Evolutionary conservation across 1,139 yeast species (phyloP).

Genomic region (Candida frijolesensis): DNA sequence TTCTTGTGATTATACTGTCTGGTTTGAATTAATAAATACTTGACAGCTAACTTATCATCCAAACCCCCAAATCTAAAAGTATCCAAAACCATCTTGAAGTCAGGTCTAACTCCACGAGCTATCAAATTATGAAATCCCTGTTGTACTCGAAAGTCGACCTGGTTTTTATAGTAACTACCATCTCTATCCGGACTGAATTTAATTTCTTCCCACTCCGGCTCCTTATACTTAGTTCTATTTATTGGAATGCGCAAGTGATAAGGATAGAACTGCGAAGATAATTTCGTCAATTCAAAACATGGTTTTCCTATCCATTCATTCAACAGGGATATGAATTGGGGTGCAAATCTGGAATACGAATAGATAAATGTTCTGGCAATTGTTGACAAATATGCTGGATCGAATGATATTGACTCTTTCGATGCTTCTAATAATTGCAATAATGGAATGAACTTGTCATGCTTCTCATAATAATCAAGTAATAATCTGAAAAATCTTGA

Average conservation of each 20-base stretch:
- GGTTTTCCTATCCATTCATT: constrained; percentile 26
- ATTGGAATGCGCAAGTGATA: constrained; percentile 23
- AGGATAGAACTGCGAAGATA: constrained; percentile 36
- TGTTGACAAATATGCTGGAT: constrained; percentile 24
- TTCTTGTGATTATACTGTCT: constrained; percentile 21
- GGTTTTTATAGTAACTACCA: constrained; percentile 16
- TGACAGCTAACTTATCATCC: constrained; percentile 15
- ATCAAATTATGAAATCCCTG: constrained; percentile 39
- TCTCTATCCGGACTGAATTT: constrained; percentile 6
- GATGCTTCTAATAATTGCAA: constrained; percentile 12
- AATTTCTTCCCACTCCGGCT: constrained; percentile 17
- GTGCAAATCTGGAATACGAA: constrained; percentile 38
- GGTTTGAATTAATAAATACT: constrained; percentile 23
- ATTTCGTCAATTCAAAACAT: constrained; percentile 22
- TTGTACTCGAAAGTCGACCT: constrained; percentile 35
- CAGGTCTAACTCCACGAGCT: constrained; percentile 40
- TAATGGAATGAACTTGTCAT: constrained; percentile 16
- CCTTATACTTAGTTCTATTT: constrained; percentile 17
- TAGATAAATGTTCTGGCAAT: constrained; percentile 34
- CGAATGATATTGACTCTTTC: constrained; percentile 18
- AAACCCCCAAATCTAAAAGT: constrained; percentile 24
- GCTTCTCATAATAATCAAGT: constrained; percentile 17
- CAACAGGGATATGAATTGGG: constrained; percentile 25
- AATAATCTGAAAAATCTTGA: constrained; percentile 18
- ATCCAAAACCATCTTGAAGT: constrained; percentile 29